phyloP scores from a whole-genome alignment of 148 eudicot genomes.

The Amaranthus cruentus region DNA sequence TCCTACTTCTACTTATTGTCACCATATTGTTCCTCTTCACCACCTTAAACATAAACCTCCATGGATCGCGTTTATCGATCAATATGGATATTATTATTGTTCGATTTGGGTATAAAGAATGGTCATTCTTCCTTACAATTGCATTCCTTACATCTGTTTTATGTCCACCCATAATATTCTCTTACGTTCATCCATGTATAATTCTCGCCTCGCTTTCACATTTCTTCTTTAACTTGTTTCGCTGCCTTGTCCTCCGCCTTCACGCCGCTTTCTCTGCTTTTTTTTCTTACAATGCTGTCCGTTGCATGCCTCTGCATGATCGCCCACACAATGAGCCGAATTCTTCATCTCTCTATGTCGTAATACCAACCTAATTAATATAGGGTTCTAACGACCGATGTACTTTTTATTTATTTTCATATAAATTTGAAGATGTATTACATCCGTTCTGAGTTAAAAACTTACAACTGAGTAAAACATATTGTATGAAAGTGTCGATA shows the following conservation, averaged over 20 bases:
- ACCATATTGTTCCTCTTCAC: neutral
- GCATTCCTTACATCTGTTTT: neutral
- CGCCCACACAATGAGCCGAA: neutral
- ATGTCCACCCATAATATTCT: neutral
- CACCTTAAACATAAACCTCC: neutral
- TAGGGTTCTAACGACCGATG: too few relatives aligned
- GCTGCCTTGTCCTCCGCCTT: neutral
- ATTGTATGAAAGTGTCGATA: too few relatives aligned
- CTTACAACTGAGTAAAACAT: too few relatives aligned
- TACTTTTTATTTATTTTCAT: too few relatives aligned
- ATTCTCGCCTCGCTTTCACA: neutral
- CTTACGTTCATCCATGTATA: neutral
- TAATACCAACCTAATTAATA: too few relatives aligned
- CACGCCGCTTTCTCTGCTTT: neutral
- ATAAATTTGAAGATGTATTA: too few relatives aligned
- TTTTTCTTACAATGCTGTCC: neutral
- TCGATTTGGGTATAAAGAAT: neutral
- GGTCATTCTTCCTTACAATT: neutral
- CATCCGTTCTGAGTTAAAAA: too few relatives aligned
- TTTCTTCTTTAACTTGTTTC: slow-evolving; percentile 1
- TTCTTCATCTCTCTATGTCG: too few relatives aligned
- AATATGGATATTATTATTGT: neutral
- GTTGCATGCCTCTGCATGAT: too few relatives aligned
- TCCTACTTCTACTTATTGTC: neutral
- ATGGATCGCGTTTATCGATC: neutral